These are phyloP conservation scores for Mortierella sp. DNA, from an alignment of 371 early-diverging fungal genomes.

Conservation along the genomic window DNA sequence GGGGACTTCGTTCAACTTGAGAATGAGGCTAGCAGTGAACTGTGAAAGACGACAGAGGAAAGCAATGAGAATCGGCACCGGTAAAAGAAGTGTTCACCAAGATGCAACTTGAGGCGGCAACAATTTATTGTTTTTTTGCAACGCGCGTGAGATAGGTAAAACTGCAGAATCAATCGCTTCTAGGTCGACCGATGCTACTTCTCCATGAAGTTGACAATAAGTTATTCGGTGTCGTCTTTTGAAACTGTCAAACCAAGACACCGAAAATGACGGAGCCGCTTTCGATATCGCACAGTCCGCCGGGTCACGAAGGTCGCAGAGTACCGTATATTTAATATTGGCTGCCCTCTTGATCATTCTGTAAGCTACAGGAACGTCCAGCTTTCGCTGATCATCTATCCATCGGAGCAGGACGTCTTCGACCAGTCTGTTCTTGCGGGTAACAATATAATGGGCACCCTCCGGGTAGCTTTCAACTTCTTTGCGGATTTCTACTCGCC, in stretches of 20 bases:
- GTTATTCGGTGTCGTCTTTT: conserved; percentile 9
- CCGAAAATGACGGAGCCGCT: conserved; percentile 1
- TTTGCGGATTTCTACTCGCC: neutral
- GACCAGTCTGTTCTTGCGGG: neutral
- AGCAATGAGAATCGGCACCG: no score
- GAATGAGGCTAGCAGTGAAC: no score
- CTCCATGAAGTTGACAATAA: conserved; percentile 18
- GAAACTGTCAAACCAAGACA: conserved; percentile 15
- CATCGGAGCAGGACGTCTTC: conserved; percentile 2
- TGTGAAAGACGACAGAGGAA: no score
- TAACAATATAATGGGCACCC: conserved; percentile 4
- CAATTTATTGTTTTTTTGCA: no score
- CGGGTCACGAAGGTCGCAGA: neutral
- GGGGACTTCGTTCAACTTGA: no score
- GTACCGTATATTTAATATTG: neutral
- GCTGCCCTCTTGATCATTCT: neutral
- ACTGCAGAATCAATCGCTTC: conserved; percentile 17
- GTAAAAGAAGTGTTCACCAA: no score
- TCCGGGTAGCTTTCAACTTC: neutral
- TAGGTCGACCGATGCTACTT: conserved; percentile 19
- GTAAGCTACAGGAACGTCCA: neutral
- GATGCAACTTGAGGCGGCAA: no score
- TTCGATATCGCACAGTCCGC: no score
- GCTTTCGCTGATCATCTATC: conserved; percentile 7
- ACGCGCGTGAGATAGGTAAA: no score